Percentiles rank a stretch among this genome's conserved stretches.
Conservation (phyloP, 2,329 filamentous ascomycete species). For the Penicillium sp. region DNA sequence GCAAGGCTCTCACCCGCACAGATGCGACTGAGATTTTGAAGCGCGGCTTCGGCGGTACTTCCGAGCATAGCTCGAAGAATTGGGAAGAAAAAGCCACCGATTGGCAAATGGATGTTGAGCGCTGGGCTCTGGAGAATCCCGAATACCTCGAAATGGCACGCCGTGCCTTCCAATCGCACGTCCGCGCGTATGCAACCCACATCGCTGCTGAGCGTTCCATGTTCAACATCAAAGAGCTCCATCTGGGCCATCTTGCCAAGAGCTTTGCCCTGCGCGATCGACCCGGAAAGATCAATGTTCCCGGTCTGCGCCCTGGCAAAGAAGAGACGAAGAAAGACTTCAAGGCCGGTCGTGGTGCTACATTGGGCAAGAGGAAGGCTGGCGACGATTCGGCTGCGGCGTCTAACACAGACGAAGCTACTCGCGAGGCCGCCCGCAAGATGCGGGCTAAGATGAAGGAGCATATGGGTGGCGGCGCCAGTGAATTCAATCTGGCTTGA, state of each 20-base stretch:
- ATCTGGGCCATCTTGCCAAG: slow-evolving; percentile 92
- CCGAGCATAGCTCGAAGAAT: slow-evolving; percentile 49
- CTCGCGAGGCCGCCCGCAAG: slow-evolving; percentile 54
- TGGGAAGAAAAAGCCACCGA: slow-evolving; percentile 71
- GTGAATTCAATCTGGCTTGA: slow-evolving; percentile 63
- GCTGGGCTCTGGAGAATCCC: slow-evolving; percentile 66
- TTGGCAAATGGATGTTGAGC: slow-evolving; percentile 67
- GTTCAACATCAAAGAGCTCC: slow-evolving; percentile 90
- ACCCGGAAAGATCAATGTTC: slow-evolving; percentile 73
- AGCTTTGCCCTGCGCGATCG: slow-evolving; percentile 88
- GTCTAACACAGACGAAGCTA: slow-evolving; percentile 51
- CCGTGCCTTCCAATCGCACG: slow-evolving; percentile 86
- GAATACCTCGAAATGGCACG: slow-evolving; percentile 78
- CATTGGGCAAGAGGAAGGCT: slow-evolving; percentile 43
- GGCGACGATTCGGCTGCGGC: slow-evolving; percentile 31
- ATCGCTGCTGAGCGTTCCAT: slow-evolving; percentile 79
- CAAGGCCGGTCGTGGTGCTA: slow-evolving; percentile 48
- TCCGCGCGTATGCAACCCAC: slow-evolving; percentile 94
- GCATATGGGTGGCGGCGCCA: slow-evolving; percentile 55
- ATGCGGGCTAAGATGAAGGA: slow-evolving; percentile 59
- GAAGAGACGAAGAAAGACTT: slow-evolving; percentile 52
- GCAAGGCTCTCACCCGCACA: slow-evolving; percentile 65
- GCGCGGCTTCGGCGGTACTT: slow-evolving; percentile 62
- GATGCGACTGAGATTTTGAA: slow-evolving; percentile 69
- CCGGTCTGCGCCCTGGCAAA: slow-evolving; percentile 54